Conservation (phyloP, 495 filamentous ascomycete genomes). For the Penicillium atrosanguineum region DNA sequence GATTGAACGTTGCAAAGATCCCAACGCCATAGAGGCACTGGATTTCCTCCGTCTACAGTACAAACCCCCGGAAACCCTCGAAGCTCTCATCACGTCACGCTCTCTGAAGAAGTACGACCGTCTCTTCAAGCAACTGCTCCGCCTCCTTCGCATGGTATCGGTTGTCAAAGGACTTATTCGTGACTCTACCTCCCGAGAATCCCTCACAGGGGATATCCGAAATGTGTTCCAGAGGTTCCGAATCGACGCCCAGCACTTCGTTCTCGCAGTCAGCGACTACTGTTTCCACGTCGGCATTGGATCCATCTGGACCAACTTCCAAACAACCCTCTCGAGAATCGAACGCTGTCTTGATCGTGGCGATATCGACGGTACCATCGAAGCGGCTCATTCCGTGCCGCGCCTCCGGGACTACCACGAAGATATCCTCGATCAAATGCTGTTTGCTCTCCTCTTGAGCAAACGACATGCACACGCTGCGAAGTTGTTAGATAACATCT, state of each 20-base stretch:
- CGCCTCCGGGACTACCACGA: slow-evolving; percentile 70
- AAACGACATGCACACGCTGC: slow-evolving; percentile 58
- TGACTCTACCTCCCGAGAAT: slow-evolving; percentile 48
- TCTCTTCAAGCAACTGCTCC: slow-evolving; percentile 76
- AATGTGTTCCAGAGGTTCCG: slow-evolving; percentile 60
- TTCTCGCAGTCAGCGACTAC: slow-evolving; percentile 64
- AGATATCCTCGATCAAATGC: slow-evolving; percentile 71
- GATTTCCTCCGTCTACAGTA: slow-evolving; percentile 90
- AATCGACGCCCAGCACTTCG: slow-evolving; percentile 75
- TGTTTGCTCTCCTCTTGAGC: slow-evolving; percentile 68
- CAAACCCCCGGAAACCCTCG: slow-evolving; percentile 69
- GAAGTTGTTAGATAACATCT: slow-evolving; percentile 74
- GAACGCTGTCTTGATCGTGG: slow-evolving; percentile 54
- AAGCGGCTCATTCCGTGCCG: slow-evolving; percentile 57
- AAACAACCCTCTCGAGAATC: slow-evolving; percentile 59
- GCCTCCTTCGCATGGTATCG: slow-evolving; percentile 75
- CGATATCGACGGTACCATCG: slow-evolving; percentile 44
- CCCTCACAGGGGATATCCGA: slow-evolving; percentile 35
- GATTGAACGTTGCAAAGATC: slow-evolving; percentile 74
- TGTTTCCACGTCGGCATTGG: slow-evolving; percentile 75
- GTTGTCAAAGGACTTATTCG: slow-evolving; percentile 69
- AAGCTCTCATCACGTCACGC: slow-evolving; percentile 64
- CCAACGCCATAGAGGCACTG: slow-evolving; percentile 75
- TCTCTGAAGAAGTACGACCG: slow-evolving; percentile 76
- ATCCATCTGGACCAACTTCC: slow-evolving; percentile 67